Conservation (phyloP, 164 flowering plant species). For the Santalum album region DNA sequence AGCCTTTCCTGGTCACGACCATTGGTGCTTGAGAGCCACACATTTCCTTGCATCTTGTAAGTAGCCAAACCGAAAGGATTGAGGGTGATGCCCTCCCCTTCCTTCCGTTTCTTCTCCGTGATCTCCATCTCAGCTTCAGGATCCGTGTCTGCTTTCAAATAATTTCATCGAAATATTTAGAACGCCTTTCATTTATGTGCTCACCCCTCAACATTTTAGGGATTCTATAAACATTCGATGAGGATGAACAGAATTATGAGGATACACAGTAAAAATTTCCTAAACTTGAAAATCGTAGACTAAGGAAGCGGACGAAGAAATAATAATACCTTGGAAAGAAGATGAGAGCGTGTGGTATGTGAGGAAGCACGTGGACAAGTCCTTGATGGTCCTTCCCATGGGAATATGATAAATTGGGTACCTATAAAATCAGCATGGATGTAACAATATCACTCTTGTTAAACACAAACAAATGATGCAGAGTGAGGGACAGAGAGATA, state of each 20-base stretch:
- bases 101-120: constrained; percentile 32
- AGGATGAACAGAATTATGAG: no score
- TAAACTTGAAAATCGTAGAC: no score
- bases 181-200: no score
- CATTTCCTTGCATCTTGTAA: constrained; percentile 83
- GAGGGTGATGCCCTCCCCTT: constrained; percentile 50
- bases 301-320: not conserved
- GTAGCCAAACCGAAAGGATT: constrained; percentile 85
- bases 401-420: constrained; percentile 98
- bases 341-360: constrained; percentile 96
- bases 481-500: no score
- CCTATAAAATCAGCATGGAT: no score
- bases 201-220: no score
- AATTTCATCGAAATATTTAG: not conserved
- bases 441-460: no score
- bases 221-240: no score
- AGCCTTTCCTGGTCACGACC: constrained; percentile 70
- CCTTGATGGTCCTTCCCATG: constrained; percentile 82
- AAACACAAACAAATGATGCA: no score
- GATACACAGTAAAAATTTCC: no score
- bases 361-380: constrained; percentile 86
- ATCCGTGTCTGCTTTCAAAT: constrained; percentile 37
- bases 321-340: constrained; percentile 69
- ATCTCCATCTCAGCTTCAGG: constrained; percentile 32
- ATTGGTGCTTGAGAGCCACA: constrained; percentile 62